A percentile compares a stretch with the other conserved stretches of the same genome.
Evolutionary conservation across 1,139 yeast genomes (phyloP).

Genomic region (Saccharomycopsis hybrid): DNA sequence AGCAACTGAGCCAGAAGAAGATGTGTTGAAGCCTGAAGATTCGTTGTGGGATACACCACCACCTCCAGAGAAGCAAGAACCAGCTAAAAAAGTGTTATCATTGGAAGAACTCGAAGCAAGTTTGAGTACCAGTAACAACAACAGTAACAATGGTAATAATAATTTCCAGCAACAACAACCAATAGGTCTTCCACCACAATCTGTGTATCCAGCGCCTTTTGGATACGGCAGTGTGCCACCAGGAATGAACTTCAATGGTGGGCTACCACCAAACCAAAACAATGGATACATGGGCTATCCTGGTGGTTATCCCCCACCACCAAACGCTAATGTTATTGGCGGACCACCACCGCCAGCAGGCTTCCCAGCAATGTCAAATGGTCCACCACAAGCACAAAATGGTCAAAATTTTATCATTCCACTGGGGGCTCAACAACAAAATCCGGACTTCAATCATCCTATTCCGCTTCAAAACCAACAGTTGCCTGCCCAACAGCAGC

Average conservation of each 20-base stretch:
- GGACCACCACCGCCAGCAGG: slow-evolving; percentile 21
- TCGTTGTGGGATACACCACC: slow-evolving; percentile 47
- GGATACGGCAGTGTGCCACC: slow-evolving; percentile 23
- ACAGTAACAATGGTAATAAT: no score
- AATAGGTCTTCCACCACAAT: slow-evolving; percentile 6
- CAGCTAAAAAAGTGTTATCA: slow-evolving; percentile 48
- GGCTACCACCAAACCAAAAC: slow-evolving; percentile 24
- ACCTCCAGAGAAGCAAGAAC: slow-evolving; percentile 25
- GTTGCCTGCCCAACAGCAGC: slow-evolving; percentile 24
- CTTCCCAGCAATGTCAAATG: slow-evolving; percentile 25
- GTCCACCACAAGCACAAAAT: slow-evolving; percentile 11
- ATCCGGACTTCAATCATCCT: neutral
- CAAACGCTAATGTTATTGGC: slow-evolving; percentile 4
- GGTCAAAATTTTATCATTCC: slow-evolving; percentile 8
- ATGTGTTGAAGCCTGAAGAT: slow-evolving; percentile 57
- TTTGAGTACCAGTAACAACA: slow-evolving; percentile 33
- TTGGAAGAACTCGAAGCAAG: slow-evolving; percentile 76
- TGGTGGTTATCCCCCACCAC: neutral
- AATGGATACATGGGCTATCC: slow-evolving; percentile 3
- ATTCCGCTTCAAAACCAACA: slow-evolving; percentile 22
- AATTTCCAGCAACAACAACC: slow-evolving; percentile 21
- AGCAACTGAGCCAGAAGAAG: slow-evolving; percentile 25
- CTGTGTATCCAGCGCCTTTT: slow-evolving; percentile 24
- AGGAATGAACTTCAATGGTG: slow-evolving; percentile 12
- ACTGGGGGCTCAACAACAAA: neutral